Evolutionary conservation across 345 rosid genomes (phyloP), one percentile per base, ranked within the genome.

Genomic region (Gossypium longicalyx): DNA sequence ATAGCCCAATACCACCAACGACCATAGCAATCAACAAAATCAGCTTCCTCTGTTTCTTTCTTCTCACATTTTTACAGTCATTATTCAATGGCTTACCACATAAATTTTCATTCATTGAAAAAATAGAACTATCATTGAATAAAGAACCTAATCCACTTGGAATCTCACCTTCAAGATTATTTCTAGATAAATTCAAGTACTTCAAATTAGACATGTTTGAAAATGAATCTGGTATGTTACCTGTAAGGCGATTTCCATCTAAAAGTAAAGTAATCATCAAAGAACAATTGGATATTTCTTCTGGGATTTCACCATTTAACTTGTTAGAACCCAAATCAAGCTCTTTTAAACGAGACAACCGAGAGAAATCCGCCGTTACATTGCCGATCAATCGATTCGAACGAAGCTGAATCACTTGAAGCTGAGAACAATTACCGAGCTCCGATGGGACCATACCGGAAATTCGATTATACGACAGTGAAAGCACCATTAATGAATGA

Each of bases 81-180:
- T 72, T 71, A 45, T 77, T 76, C 44, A 88, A 80, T 27, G 97
- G 98, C 82, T 77, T 87, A 48, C 98, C 98, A 19, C 98, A 94
- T 43, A 94, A 83, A 47, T 78, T 64, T 10, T 59, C 74, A 66
- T 94, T 94, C 87, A 88, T 80, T 38, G 80, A 48, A 76, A 83
- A 94, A 45, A 78, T 66, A 0, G 94, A 85, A 63, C 89, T 80
- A 70, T 91, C 85, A 7, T 71, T 54, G 83, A 91, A 94, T 63
- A 77, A 80, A 15, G 85, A 67, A 56, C 86, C 94, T 43, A 94
- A 60, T 34, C 70, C 47, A 70, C 52, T 19, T 29, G 97, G 96
- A 78, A 93, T 90, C 88, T 89, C 91, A 0, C 98, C 97, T 75
- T 89, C 83, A 3, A 93, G 88, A 19, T 81, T 82, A 75, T 93